Evolutionary conservation across 768 basidiomycete genomes (phyloP), one percentile per base, ranked within the genome.

Genomic region (Sistotremastrum niveocremeum): DNA sequence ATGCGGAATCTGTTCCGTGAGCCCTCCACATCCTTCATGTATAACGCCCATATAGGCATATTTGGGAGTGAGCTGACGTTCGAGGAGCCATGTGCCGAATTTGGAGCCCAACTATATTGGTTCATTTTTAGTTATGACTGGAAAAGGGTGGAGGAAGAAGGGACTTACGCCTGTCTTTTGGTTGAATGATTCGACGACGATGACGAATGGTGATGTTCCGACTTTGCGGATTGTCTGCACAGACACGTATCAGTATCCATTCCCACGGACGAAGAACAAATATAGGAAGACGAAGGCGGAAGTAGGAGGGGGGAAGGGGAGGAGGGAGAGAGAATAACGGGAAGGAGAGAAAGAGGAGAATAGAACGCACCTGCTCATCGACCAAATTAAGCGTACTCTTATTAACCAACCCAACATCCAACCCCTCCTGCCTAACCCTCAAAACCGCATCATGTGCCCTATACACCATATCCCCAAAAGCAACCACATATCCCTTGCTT

Each of bases 401-500:
- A 68, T 91, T 91, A 62, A 91, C 76, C 62, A 91, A 58, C 8
- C 87, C 88, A 41, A 90, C 84, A 55, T 89, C 73, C 43, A 88
- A 52, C 3, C 87, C 87, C 52, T 76, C 64, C 63, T 81, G 64
- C 51, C 84, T 70, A 57, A 77, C 76, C 31, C 77, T 70, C 47
- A 87, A 62, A 39, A 90, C 87, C 9, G 88, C 88, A 56, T 91
- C 88, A 65, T 71, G 83, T 37, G 81, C 73, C 49, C 88, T 71
- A 62, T 90, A 85, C 20, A 89, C 64, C 83, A 85, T 85, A 62
- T 90, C 87, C 11, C 88, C 88, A 54, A 81, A 89, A 2, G 83
- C 73, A 37, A 91, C 81, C 32, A 91, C 81, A 52, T 86, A 90
- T 34, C 88, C 88, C 3, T 72, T 80, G 34, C 62, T 80, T 38